Percentiles rank a stretch among this genome's conserved stretches.
Conservation (phyloP, 2,329 filamentous ascomycete genomes). For the Stemphylium vesicarium region DNA sequence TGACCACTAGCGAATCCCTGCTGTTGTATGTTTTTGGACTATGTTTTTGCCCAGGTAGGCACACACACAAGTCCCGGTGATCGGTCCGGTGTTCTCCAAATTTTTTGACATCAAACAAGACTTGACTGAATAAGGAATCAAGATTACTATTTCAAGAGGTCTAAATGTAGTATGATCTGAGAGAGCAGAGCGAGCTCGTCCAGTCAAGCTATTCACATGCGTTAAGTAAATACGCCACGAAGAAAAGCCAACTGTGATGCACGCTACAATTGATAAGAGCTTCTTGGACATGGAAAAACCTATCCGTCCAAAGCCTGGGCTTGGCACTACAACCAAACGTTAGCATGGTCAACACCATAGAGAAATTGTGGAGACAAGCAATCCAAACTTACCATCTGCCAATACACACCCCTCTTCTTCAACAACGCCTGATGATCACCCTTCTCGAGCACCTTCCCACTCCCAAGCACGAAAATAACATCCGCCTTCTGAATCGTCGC, state of each 20-base stretch:
- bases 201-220: too few species aligned
- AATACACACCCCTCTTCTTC: slow-evolving; percentile 42
- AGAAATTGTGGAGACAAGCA: background rate
- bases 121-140: too few species aligned
- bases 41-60: too few species aligned
- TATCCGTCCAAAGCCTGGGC: slow-evolving; percentile 48
- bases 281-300: background rate
- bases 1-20: too few species aligned
- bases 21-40: too few species aligned
- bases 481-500: slow-evolving; percentile 49
- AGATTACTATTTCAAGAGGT: too few species aligned
- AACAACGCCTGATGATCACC: slow-evolving; percentile 41
- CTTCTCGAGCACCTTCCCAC: slow-evolving; percentile 42
- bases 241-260: background rate
- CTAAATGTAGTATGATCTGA: too few species aligned
- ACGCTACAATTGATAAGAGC: background rate
- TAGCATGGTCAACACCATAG: background rate
- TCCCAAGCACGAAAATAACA: slow-evolving; percentile 46
- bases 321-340: slow-evolving; percentile 36
- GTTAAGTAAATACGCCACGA: too few species aligned
- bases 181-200: too few species aligned
- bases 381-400: slow-evolving; percentile 40
- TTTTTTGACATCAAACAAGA: too few species aligned
- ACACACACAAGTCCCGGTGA: too few species aligned
- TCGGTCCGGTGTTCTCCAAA: too few species aligned